phyloP scores from a whole-genome alignment of 2,329 filamentous ascomycete species.

The Harringtonia lauricola region DNA sequence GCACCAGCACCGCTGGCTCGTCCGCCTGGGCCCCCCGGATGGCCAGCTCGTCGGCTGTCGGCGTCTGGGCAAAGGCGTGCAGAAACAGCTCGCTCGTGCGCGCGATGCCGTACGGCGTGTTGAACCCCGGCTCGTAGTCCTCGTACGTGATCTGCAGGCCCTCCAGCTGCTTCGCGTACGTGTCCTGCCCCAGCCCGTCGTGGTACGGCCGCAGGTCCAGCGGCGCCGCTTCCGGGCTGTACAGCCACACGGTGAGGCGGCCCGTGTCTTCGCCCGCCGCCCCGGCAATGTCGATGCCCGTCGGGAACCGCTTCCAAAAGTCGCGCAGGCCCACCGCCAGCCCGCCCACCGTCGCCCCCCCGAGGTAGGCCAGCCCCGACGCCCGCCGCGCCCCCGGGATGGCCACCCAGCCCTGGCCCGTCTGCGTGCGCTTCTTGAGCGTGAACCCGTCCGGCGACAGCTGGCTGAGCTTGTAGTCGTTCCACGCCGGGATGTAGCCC shows the following conservation, averaged over 20 bases:
- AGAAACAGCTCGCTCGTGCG: constrained; percentile 46
- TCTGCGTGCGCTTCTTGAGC: constrained; percentile 47
- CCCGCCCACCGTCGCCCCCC: constrained; percentile 44
- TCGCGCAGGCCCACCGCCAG: constrained; percentile 46
- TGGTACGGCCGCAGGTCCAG: constrained; percentile 47
- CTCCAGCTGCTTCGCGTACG: constrained; percentile 45
- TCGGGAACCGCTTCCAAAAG: constrained; percentile 55
- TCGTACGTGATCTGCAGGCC: constrained; percentile 54
- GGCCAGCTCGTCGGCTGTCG: constrained; percentile 16
- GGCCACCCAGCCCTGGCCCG: constrained; percentile 45
- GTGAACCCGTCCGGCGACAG: constrained; percentile 50
- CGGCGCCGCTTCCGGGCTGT: constrained; percentile 42
- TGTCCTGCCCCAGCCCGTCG: constrained; percentile 43
- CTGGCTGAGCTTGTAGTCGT: constrained; percentile 44
- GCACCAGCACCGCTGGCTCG: constrained; percentile 21
- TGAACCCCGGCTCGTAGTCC: constrained; percentile 44
- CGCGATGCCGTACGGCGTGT: constrained; percentile 46
- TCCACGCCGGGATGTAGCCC: constrained; percentile 38
- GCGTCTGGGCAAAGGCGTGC: constrained; percentile 40
- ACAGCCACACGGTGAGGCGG: constrained; percentile 48
- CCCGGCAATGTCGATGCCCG: constrained; percentile 42
- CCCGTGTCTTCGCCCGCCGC: constrained; percentile 37
- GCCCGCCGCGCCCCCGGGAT: constrained; percentile 45
- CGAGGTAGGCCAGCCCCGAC: constrained; percentile 46
- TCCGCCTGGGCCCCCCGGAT: no score